A percentile compares a stretch with the other conserved stretches of the same genome.
Conservation (phyloP, 148 eudicot genomes). For the Silene uniflora region DNA sequence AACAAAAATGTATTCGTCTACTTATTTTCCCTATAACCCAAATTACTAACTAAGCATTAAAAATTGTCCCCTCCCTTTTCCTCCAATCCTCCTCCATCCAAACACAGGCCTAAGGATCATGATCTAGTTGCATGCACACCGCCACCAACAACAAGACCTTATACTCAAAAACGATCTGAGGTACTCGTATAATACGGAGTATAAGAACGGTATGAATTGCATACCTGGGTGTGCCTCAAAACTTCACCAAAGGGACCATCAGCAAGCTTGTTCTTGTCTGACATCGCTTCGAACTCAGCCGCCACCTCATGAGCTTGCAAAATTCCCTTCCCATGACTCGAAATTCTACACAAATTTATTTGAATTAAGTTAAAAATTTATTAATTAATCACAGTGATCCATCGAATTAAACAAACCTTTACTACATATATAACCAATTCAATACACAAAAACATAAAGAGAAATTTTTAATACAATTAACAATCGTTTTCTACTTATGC, state of each 20-base stretch:
- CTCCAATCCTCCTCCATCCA: background rate
- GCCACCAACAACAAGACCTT: background rate
- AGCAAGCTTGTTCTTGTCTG: slow-evolving; percentile 44
- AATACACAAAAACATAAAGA: background rate
- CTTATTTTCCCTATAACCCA: no score
- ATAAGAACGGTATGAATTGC: background rate
- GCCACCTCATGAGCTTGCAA: slow-evolving; percentile 75
- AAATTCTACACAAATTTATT: slow-evolving; percentile 44
- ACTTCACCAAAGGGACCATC: slow-evolving; percentile 86
- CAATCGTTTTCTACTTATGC: background rate
- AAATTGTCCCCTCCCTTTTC: background rate
- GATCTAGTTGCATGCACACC: background rate
- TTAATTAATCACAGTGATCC: background rate
- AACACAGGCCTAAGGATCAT: background rate
- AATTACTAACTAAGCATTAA: no score
- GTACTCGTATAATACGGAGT: background rate
- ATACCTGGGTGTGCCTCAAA: slow-evolving; percentile 81
- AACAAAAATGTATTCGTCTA: no score
- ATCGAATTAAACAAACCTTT: background rate
- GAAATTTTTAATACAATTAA: background rate
- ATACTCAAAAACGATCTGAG: background rate
- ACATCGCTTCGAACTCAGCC: slow-evolving; percentile 63
- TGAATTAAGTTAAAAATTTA: background rate
- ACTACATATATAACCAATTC: background rate
- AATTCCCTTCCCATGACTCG: slow-evolving; percentile 76